Evolutionary conservation across 805 yeast genomes (phyloP), one percentile per base, ranked within the genome.

Genomic region (Nakazawaea anatomiae): DNA sequence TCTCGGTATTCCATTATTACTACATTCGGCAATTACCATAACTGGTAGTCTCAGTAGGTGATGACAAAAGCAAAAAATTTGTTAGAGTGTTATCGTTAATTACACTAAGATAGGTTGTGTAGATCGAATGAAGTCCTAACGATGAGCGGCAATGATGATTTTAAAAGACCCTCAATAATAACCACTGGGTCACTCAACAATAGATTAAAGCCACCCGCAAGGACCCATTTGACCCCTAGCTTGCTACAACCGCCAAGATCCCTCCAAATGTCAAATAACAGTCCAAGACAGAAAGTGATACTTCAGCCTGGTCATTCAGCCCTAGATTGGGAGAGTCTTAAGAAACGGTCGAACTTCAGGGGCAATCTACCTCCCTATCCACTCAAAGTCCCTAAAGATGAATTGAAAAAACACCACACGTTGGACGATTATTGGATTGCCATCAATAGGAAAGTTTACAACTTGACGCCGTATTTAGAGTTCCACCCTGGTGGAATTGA

Each of bases 401-500:
- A 86, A 57, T 69, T 91, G 50, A 67, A 69, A 42, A 70, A 66
- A 46, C 97, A 92, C 64, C 74, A 70, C 18, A 64, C 74, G 0
- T 55, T 53, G n/a, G 77, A 76, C 0, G 96, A 94, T 61, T 87
- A 87, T 52, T 92, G 98, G 98, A 85, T 94, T 3, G 80, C 80
- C 35, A 74, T 92, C 6, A 80, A 80, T 42, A 88, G 90, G 4
- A 85, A 80, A 59, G 96, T 92, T 1, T 92, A 87, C 70, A 89
- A 91, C 60, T 72, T 92, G n/a, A 83, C 97, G 0, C 82, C 86
- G 10, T 92, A 94, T 65, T 62, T 94, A 36, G 72, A 79, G 50
- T 94, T 83, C 65, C 99, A 92, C 58, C 99, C 99, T 0, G 99
- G 99, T 36, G 99, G 99, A 1, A 82, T 74, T 4, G 81, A 79